phyloP scores from a whole-genome alignment of 2,329 filamentous ascomycete genomes.

The Claviceps fusiformis region DNA sequence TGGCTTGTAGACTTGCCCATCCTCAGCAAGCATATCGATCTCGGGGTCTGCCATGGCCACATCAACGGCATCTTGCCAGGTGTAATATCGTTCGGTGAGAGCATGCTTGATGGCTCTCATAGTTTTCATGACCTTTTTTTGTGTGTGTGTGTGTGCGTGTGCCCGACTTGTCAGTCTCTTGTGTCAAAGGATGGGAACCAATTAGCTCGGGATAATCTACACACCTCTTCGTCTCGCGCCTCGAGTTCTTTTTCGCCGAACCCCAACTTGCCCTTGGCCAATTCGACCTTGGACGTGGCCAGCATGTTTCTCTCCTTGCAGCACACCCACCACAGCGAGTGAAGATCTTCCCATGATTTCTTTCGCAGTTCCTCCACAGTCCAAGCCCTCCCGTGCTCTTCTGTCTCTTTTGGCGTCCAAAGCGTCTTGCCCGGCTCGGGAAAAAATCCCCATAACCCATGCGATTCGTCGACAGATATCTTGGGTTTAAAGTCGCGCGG shows the following conservation, averaged over 20 bases:
- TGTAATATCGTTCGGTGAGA: constrained; percentile 77
- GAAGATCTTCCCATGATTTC: constrained; percentile 90
- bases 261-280: constrained; percentile 50
- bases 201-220: constrained; percentile 12
- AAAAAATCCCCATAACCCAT: constrained; percentile 93
- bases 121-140: constrained; percentile 54
- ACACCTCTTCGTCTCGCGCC: constrained; percentile 52
- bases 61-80: constrained; percentile 64
- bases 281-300: constrained; percentile 61
- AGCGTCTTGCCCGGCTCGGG: constrained; percentile 54
- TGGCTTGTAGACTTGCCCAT: constrained; percentile 37
- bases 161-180: constrained; percentile 6
- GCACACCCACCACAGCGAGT: constrained; percentile 89
- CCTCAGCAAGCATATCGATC: constrained; percentile 40
- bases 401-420: constrained; percentile 56
- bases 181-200: not conserved
- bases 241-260: constrained; percentile 60
- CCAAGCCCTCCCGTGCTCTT: constrained; percentile 70
- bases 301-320: constrained; percentile 82
- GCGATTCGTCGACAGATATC: constrained; percentile 52
- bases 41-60: constrained; percentile 54
- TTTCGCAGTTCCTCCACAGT: constrained; percentile 68
- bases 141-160: no score
- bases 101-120: constrained; percentile 74
- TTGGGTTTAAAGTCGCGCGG: constrained; percentile 48